Evolutionary conservation across 768 basidiomycete genomes (phyloP), one percentile per base, ranked within the genome.

Genomic region (Tricholoma saponaceum): DNA sequence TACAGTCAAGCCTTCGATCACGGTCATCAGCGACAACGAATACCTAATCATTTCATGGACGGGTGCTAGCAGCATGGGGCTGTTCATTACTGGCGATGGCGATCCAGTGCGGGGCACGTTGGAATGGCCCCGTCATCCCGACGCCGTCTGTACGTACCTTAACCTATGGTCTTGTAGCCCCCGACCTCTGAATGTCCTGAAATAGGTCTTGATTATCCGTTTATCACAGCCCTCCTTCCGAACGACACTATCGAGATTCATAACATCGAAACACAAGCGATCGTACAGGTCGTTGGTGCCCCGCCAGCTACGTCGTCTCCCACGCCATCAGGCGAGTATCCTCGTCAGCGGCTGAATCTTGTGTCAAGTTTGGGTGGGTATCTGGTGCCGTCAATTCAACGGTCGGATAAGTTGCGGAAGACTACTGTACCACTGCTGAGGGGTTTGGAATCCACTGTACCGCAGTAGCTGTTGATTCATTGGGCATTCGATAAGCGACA

Each of bases 51-150:
- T 92, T 14, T 90, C 90, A 2, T 95, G 89, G 83, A 94, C 87
- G 0, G 95, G 92, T 13, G 73, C 78, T 3, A 84, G 81, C 53
- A 90, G 91, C 0, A 75, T 98, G 39, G 95, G 95, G 0, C 74
- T 98, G 9, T 98, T 98, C 64, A 79, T 98, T 61, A 92, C 83
- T 13, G 83, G 85, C 0, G 82, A 84, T 2, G 95, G 93, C 0
- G 94, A 96, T 69, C 93, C 95, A 4, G 87, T 93, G 7, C 81
- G 95, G 47, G 94, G 94, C 2, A 95, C 95, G 1, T 73, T 97
- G 44, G 83, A 92, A 67, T 97, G 93, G 92, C 79, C 84, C 2
- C 81, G 76, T 51, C 86, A 95, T 75, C 92, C 94, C 0, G 73
- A 84, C 22, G 81, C 85, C 18, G 74, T 93, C 35, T 86, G 92